Conservation (phyloP, 1,139 yeast species). For the Kurtzmaniella quercitrusa region DNA sequence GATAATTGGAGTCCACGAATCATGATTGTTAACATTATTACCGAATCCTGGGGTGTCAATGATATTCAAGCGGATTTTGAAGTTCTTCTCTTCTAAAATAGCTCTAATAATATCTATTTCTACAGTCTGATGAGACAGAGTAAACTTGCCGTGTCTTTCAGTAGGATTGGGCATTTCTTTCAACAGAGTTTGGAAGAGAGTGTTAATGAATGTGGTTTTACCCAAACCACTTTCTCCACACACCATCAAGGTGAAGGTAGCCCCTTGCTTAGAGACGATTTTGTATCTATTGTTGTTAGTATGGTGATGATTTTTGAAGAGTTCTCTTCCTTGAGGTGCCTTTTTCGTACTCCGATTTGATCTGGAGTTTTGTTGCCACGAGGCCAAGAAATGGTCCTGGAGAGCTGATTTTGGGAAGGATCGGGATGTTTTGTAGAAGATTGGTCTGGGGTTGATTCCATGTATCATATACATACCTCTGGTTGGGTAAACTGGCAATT, state of each 20-base stretch:
- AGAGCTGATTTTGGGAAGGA: no score
- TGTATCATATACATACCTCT: slow-evolving; percentile 52
- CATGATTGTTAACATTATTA: slow-evolving; percentile 88
- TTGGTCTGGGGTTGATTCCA: no score
- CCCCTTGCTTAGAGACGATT: slow-evolving; percentile 84
- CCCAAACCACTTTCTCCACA: slow-evolving; percentile 97
- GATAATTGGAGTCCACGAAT: slow-evolving; percentile 89
- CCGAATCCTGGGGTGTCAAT: slow-evolving; percentile 99
- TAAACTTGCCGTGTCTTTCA: slow-evolving; percentile 65
- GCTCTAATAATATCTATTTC: slow-evolving; percentile 91
- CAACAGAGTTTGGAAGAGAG: slow-evolving; percentile 74
- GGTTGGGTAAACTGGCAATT: slow-evolving; percentile 87
- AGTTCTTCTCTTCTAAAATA: slow-evolving; percentile 87
- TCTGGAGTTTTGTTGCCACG: no score
- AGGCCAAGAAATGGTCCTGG: background rate
- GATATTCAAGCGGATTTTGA: slow-evolving; percentile 77
- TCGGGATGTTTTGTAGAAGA: no score
- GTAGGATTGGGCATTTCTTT: slow-evolving; percentile 62
- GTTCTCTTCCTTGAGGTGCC: background rate
- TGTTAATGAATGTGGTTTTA: slow-evolving; percentile 90
- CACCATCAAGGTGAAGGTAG: slow-evolving; percentile 87
- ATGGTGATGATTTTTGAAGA: background rate
- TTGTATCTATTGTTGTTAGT: slow-evolving; percentile 53
- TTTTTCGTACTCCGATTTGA: background rate
- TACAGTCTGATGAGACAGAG: slow-evolving; percentile 70